Base-by-base conservation (phyloP, 176 grass and related monocot species). In the Bothriochloa decipiens region DNA sequence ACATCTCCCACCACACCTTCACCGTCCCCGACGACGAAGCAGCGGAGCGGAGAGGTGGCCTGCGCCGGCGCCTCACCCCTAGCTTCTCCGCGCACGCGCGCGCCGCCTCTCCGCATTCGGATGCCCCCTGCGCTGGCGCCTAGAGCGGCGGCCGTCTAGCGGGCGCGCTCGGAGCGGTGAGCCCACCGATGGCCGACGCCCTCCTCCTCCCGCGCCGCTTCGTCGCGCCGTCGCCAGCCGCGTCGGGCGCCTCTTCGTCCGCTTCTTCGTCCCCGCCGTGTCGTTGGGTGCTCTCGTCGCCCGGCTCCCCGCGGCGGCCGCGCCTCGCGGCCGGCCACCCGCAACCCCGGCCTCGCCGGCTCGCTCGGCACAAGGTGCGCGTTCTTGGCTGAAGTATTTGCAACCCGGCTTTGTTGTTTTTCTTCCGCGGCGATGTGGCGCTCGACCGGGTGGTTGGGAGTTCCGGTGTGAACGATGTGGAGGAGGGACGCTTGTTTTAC, bases 151-250 rank as follows among this genome's bases (percentile, higher is more conserved):
- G 40, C 62, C 26, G 37, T 79, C 67, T 83, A 90, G 45, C 79
- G 3, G 72, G 65, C 22, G 47, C 50, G 47, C 50, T 20, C 28
- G 32, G 18, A 16, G 65, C 22, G 77, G 66, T 65, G 18, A 58
- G 11, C 14, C 74, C 77, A 68, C 35, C 22, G 67, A 97, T 97
- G 91, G 94, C 87, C 47, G 94, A 94, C 79, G 82, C 70, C 28
- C 75, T 90, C 60, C 84, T 94, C 74, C 72, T 91, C 32, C 60
- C 89, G 40, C 40, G 75, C 49, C 75, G 61, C 49, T 80, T 90
- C 80, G 16, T 78, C 17, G 63, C 75, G 43, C 67, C 67, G 7
- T 75, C 46, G 70, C 22, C 50, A 7, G 15, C 64, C 26, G 29
- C 83, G 12, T 58, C 85, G 40, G 66, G 79, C 63, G 32, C 28